A percentile compares a stretch with the other conserved stretches of the same genome.
Conservation (phyloP, 192 early-diverging fungal genomes). For the Obelidium mucronatum region DNA sequence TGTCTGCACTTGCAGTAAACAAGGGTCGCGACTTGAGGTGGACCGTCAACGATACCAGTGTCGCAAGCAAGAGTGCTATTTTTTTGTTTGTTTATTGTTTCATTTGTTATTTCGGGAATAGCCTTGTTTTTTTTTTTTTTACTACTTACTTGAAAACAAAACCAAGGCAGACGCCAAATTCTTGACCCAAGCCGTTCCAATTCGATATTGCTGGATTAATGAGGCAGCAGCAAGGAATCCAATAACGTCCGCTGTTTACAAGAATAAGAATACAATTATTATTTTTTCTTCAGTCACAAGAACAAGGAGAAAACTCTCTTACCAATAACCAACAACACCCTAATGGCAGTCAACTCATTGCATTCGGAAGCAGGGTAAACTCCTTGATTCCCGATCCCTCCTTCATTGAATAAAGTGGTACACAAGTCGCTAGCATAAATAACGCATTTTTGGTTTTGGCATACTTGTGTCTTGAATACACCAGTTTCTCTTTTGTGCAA, state of each 20-base stretch:
- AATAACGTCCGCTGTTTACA: background rate
- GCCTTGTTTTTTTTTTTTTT: too few species aligned
- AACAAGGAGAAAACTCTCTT: too few species aligned
- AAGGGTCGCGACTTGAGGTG: constrained; percentile 5
- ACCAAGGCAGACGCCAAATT: background rate
- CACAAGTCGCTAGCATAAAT: constrained; percentile 14
- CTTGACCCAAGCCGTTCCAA: background rate
- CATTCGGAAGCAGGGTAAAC: background rate
- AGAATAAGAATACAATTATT: too few species aligned
- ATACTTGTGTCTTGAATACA: background rate
- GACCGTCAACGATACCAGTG: background rate
- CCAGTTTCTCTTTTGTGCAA: constrained; percentile 17
- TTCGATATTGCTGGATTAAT: background rate
- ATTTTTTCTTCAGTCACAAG: too few species aligned
- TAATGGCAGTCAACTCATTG: background rate
- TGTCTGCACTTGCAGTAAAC: background rate
- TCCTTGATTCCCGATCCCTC: too few species aligned
- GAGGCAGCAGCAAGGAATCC: background rate
- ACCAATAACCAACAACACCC: background rate
- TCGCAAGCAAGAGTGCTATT: background rate
- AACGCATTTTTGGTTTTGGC: background rate
- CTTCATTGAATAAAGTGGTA: background rate
- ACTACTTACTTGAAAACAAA: too few species aligned
- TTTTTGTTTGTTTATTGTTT: too few species aligned
- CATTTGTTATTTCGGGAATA: too few species aligned